A percentile compares a stretch with the other conserved stretches of the same genome.
Conservation (phyloP, 108 stramenopile genomes). For the Skeletonema marinoi region DNA sequence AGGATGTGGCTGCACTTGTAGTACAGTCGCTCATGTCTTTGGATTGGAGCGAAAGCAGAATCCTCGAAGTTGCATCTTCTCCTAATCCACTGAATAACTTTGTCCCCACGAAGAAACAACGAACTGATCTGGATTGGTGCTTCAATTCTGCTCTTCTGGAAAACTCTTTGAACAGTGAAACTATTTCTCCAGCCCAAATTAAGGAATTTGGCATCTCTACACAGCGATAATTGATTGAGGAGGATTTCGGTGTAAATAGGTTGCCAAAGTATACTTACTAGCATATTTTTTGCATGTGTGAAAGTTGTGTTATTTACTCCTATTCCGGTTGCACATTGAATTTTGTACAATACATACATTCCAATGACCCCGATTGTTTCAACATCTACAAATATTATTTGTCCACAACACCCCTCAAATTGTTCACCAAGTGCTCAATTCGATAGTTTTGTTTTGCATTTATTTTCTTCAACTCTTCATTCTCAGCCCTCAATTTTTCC, state of each 20-base stretch:
- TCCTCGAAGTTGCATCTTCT: conserved; percentile 35
- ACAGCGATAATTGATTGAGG: not conserved
- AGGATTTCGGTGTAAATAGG: not conserved
- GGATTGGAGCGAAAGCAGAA: conserved; percentile 66
- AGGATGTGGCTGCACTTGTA: conserved; percentile 77
- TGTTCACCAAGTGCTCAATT: conserved; percentile 47
- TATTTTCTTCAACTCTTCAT: conserved; percentile 43
- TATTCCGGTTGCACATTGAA: not conserved
- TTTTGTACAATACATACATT: no score
- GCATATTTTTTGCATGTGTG: not conserved
- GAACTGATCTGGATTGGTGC: conserved; percentile 50
- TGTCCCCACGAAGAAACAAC: conserved; percentile 4
- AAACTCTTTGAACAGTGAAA: not conserved
- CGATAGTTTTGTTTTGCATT: conserved; percentile 50
- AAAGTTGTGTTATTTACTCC: not conserved
- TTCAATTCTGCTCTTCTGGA: conserved; percentile 25
- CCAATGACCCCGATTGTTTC: not conserved
- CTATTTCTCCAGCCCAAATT: not conserved
- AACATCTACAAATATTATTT: not conserved
- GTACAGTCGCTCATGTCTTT: conserved; percentile 72
- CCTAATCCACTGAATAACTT: not conserved
- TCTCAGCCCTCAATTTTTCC: conserved; percentile 39
- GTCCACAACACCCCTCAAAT: conserved; percentile 24
- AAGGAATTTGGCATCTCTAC: not conserved
- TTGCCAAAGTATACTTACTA: not conserved